These are phyloP conservation scores for Mucor velutinosus DNA, from an alignment of 371 early-diverging fungal species.

Conservation along the genomic window DNA sequence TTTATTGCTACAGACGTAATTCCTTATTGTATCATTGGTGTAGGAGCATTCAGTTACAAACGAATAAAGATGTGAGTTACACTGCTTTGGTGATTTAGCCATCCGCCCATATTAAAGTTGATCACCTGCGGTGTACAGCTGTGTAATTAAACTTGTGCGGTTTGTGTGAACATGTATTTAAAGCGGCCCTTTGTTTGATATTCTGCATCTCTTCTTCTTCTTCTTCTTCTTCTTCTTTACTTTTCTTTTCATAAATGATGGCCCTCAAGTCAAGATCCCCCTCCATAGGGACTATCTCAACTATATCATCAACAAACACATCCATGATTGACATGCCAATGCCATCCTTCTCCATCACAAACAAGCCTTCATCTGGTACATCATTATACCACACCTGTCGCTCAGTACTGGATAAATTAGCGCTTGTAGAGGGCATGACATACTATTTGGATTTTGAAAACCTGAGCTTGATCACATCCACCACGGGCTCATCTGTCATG, in stretches of 20 bases:
- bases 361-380: constrained; percentile 35
- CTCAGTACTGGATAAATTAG: constrained; percentile 59
- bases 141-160: constrained; percentile 1
- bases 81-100: background rate
- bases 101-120: background rate
- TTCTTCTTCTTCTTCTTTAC: background rate
- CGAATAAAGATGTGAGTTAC: background rate
- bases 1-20: background rate
- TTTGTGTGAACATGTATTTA: constrained; percentile 2
- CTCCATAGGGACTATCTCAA: constrained; percentile 32
- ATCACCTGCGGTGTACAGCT: constrained; percentile 13
- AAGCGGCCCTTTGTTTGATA: background rate
- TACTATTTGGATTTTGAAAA: constrained; percentile 46
- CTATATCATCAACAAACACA: constrained; percentile 10
- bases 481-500: constrained; percentile 21
- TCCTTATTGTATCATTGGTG: constrained; percentile 15
- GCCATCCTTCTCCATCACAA: constrained; percentile 34
- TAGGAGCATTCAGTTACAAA: constrained; percentile 1
- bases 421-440: constrained; percentile 62
- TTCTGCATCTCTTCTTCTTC: background rate
- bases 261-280: constrained; percentile 32
- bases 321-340: constrained; percentile 30
- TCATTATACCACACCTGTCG: constrained; percentile 72
- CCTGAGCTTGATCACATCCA: constrained; percentile 5
- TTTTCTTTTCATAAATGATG: constrained; percentile 1